phyloP scores from a whole-genome alignment of 495 filamentous ascomycete species.

The Penicillium lividum region DNA sequence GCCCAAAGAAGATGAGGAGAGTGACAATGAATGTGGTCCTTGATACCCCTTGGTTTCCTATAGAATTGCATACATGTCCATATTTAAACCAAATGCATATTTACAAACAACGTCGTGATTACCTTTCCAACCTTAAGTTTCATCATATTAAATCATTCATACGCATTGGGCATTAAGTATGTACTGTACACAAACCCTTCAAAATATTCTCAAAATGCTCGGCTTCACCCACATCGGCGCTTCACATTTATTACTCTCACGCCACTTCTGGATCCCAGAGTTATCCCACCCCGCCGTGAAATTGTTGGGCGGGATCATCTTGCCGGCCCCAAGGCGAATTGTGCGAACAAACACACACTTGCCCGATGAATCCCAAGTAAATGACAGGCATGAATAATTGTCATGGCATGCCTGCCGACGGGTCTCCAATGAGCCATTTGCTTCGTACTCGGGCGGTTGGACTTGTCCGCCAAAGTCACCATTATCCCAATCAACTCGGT shows the following conservation, averaged over 20 bases:
- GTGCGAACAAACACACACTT: conserved; percentile 31
- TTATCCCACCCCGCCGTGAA: conserved; percentile 37
- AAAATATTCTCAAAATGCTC: conserved; percentile 34
- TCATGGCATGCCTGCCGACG: conserved; percentile 32
- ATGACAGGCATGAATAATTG: conserved; percentile 29
- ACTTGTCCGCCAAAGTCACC: conserved; percentile 31
- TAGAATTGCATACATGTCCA: no score
- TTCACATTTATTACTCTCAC: conserved; percentile 10
- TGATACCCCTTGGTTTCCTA: conserved; percentile 13
- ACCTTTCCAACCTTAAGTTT: neutral
- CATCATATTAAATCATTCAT: neutral
- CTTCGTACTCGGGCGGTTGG: conserved; percentile 25
- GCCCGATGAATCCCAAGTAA: conserved; percentile 26
- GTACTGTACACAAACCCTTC: conserved; percentile 1
- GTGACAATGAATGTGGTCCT: conserved; percentile 14
- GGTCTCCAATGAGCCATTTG: conserved; percentile 26
- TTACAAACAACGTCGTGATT: neutral
- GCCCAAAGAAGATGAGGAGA: conserved; percentile 18
- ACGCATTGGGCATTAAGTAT: conserved; percentile 2
- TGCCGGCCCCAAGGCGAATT: conserved; percentile 26
- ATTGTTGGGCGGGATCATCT: conserved; percentile 11
- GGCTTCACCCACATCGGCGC: conserved; percentile 32
- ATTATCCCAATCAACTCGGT: conserved; percentile 38
- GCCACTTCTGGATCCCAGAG: conserved; percentile 31
- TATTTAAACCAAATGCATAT: no score